Base-by-base conservation (phyloP, 345 rosid species). In the Corchorus olitorius region DNA sequence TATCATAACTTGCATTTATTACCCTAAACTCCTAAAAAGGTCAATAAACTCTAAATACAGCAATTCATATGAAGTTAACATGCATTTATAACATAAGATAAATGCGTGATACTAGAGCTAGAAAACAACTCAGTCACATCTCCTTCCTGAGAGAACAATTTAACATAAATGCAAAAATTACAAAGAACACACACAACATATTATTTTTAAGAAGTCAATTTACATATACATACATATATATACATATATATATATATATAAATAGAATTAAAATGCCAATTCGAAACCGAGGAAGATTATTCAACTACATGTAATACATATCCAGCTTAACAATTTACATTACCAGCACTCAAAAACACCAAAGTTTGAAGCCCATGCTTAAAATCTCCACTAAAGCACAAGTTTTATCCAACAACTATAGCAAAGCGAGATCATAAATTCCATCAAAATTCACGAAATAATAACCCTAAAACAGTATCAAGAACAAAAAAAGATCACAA, bases 291-390 rank as follows among this genome's bases (percentile, higher is more conserved):
- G 43, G 56, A 15, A 39, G 14, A 48, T 22, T 27, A 67, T 14
- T 67, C 39, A 13, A 48, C 13, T 7, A 12, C 39, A 1, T 48
- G 27, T 3, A 48, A 48, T 49, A 11, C 13, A 12, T 27, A 22
- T 68, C 43, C 27, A 27, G 58, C 22, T 8, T 16, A 27, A 49
- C 35, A 69, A 69, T 69, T 69, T 58, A 49, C 41, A 68, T 48
- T 3, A 68, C 12, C 27, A 49, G 17, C 14, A 15, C 20, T 27
- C 10, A 3, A 27, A 46, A 46, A 49, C 37, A 8, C n/a, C 27
- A 1, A 49, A 69, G 27, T 49, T 11, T 63, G 35, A 63, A 63
- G 46, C 46, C 12, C 4, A 3, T 14, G 4, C 58, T 8, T 16
- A 27, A 49, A 68, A 27, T 33, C 33, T 69, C 43, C 73, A 33